Evolutionary conservation across 345 rosid species (phyloP).

Genomic region (Acer saccharum): DNA sequence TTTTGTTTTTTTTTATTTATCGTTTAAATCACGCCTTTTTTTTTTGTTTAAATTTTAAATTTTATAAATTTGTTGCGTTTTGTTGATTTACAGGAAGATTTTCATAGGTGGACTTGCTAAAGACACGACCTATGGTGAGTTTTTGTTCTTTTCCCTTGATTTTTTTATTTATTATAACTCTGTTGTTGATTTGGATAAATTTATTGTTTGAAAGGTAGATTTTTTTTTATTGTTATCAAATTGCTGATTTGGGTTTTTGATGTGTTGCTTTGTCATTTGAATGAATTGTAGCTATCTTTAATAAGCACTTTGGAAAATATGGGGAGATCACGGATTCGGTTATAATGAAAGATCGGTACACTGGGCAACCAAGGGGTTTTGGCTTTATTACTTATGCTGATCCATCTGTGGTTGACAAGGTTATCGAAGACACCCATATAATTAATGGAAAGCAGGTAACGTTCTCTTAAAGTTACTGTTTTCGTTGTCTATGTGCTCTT

Average conservation of each 20-base stretch:
- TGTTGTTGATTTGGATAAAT: neutral
- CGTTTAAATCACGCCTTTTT: too few relatives aligned
- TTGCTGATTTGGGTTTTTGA: neutral
- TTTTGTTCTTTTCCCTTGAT: neutral
- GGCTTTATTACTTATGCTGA: conserved; percentile 93
- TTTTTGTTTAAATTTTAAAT: neutral
- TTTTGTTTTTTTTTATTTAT: neutral
- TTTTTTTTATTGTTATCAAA: neutral
- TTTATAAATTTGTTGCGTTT: neutral
- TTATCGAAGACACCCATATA: conserved; percentile 71
- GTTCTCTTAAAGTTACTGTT: neutral
- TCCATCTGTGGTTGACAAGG: conserved; percentile 83
- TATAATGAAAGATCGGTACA: conserved; percentile 85
- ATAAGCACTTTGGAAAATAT: conserved; percentile 74
- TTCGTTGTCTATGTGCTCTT: neutral
- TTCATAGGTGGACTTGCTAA: conserved; percentile 88
- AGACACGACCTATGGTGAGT: conserved; percentile 64
- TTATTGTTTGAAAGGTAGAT: neutral
- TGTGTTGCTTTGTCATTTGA: neutral
- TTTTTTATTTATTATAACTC: neutral
- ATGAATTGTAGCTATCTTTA: conserved; percentile 55
- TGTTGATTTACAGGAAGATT: conserved; percentile 58
- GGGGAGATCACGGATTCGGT: conserved; percentile 91
- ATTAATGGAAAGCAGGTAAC: conserved; percentile 85
- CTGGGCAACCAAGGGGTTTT: conserved; percentile 88